Evolutionary conservation across 805 yeast species (phyloP).

Genomic region (Hanseniaspora singularis): DNA sequence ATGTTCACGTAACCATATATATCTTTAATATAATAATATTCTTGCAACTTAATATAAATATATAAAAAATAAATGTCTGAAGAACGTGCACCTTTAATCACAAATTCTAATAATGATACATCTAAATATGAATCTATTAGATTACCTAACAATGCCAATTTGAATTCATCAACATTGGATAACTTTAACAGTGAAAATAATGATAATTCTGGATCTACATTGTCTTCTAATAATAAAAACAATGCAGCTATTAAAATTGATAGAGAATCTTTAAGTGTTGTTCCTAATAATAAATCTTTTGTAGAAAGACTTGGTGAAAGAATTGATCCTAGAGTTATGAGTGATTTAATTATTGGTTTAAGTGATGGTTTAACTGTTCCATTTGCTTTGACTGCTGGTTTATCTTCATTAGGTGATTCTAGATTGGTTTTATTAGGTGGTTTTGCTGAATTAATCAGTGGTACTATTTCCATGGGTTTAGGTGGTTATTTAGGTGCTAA

Average conservation of each 20-base stretch:
- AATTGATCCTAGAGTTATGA: slow-evolving; percentile 84
- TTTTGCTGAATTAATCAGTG: slow-evolving; percentile 90
- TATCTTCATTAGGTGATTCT: slow-evolving; percentile 79
- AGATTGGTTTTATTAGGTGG: slow-evolving; percentile 94
- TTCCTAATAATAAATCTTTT: slow-evolving; percentile 1
- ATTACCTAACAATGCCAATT: neutral
- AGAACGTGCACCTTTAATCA: slow-evolving; percentile 6
- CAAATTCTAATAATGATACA: neutral
- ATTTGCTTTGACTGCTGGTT: slow-evolving; percentile 95
- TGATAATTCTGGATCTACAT: neutral
- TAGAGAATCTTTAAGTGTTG: slow-evolving; percentile 3
- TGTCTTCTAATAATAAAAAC: neutral
- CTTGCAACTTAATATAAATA: no score
- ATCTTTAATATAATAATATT: neutral
- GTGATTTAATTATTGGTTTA: slow-evolving; percentile 84
- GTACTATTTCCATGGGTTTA: slow-evolving; percentile 94
- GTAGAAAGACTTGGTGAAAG: slow-evolving; percentile 34
- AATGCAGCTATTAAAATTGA: slow-evolving; percentile 1
- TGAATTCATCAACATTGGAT: neutral
- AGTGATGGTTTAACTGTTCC: slow-evolving; percentile 96
- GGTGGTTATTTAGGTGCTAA: slow-evolving; percentile 95
- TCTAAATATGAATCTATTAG: slow-evolving; percentile 11
- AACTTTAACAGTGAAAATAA: neutral
- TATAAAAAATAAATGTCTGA: slow-evolving; percentile 9
- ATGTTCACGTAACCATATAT: no score